phyloP scores from a whole-genome alignment of 129 eudicot species.

The sunflower (Helianthus annuus) region DNA sequence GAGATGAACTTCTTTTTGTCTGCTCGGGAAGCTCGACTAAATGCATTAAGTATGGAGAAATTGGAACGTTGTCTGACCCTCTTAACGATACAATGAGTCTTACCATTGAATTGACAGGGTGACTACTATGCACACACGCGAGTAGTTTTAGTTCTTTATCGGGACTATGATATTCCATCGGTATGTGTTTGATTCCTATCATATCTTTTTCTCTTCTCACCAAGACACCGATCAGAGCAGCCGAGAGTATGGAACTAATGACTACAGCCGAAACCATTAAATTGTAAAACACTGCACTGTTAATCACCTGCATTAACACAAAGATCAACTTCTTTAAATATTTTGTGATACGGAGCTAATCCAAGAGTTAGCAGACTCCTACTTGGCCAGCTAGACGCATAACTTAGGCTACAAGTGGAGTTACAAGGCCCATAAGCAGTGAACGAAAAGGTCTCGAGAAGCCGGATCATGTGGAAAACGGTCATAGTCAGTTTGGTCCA shows the following conservation, averaged over 20 bases:
- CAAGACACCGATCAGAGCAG: constrained; percentile 52
- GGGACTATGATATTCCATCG: constrained; percentile 64
- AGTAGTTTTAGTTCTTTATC: constrained; percentile 59
- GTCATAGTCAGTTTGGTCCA: too few relatives aligned
- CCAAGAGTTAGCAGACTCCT: too few relatives aligned
- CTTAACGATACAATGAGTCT: constrained; percentile 59
- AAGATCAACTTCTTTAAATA: constrained; percentile 4
- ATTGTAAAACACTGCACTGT: constrained; percentile 45
- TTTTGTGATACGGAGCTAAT: too few relatives aligned
- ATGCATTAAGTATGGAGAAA: constrained; percentile 75
- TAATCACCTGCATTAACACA: constrained; percentile 39
- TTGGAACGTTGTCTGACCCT: constrained; percentile 52
- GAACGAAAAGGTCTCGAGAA: too few relatives aligned
- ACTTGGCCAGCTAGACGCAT: too few relatives aligned
- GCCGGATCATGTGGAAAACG: too few relatives aligned
- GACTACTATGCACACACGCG: constrained; percentile 73
- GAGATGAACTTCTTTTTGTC: constrained; percentile 27
- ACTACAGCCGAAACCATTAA: constrained; percentile 61
- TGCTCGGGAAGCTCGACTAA: constrained; percentile 80
- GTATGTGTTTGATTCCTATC: constrained; percentile 55
- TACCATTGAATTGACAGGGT: constrained; percentile 68
- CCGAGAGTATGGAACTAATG: constrained; percentile 61
- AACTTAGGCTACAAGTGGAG: too few relatives aligned
- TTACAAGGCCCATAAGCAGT: too few relatives aligned
- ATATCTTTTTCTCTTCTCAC: constrained; percentile 69